A percentile compares a stretch with the other conserved stretches of the same genome.
Conservation (phyloP, 2,329 filamentous ascomycete genomes). For the Dryadomyces quercivorus region DNA sequence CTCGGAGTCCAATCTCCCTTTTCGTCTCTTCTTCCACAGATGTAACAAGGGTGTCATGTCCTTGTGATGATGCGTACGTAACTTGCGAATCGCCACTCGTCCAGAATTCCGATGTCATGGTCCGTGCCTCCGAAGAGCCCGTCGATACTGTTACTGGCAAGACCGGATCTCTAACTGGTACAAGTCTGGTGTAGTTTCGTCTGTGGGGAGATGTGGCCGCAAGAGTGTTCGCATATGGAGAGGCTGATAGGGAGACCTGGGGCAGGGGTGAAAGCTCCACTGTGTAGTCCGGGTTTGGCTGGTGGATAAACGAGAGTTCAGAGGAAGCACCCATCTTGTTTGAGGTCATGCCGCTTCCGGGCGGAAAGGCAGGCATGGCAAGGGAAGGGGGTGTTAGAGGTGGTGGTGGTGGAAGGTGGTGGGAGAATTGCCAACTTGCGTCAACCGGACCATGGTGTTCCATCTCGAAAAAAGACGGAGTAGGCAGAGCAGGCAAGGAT, state of each 20-base stretch:
- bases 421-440: background rate
- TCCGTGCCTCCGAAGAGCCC: background rate
- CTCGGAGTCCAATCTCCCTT: conserved; percentile 29
- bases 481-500: background rate
- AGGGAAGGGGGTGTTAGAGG: conserved; percentile 37
- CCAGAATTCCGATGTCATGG: background rate
- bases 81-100: background rate
- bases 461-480: background rate
- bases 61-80: background rate
- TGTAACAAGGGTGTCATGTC: background rate
- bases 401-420: conserved; percentile 28
- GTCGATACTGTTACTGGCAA: background rate
- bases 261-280: conserved; percentile 4
- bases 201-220: conserved; percentile 17
- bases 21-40: background rate
- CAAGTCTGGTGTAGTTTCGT: conserved; percentile 29
- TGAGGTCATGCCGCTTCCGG: conserved; percentile 25
- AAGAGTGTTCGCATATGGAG: background rate
- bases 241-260: conserved; percentile 11
- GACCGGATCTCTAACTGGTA: conserved; percentile 16
- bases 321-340: conserved; percentile 18
- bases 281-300: conserved; percentile 36
- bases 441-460: background rate
- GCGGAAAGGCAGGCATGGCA: conserved; percentile 28
- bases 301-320: conserved; percentile 29